Base-by-base conservation (phyloP, 768 basidiomycete species). In the Tulasnella sp. region DNA sequence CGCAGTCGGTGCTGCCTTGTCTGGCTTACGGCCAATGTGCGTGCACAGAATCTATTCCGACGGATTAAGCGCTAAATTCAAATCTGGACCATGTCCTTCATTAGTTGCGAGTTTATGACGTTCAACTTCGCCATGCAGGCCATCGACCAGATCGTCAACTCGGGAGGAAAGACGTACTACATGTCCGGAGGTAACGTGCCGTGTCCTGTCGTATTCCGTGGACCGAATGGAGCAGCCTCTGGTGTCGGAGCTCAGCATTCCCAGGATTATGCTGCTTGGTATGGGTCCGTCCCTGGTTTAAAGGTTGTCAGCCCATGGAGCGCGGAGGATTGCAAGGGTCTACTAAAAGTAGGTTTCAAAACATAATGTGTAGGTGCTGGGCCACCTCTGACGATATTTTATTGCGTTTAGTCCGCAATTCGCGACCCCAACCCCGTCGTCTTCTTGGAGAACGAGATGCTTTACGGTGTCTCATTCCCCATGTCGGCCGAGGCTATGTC, bases 61-160 rank as follows among this genome's bases (percentile, higher is more conserved):
- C 2, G 15, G 30, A 63, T 30, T 59, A 50, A 62, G 45, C n/a
- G 52, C 60, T 56, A 44, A 15, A 32, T 21, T 61, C 45, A 63
- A 23, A n/a, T 48, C 34, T 38, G 34, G 34, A 5, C 34, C 15
- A n/a, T n/a, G n/a, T 38, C 11, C 27, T 32, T 66, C 43, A 41
- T 30, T 61, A 92, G 89, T 68, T 97, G 94, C 80, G 95, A 98
- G 78, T 99, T 97, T 78, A 98, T 97, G 95, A 98, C 95, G 15
- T 98, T 95, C 80, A 98, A 99, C 80, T 98, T 99, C 71, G 95
- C 95, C 65, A 99, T 98, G 95, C 92, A 94, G 75, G 94, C 96
- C 61, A 98, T 99, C 72, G 96, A 99, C 76, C 96, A 99, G 70
- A 99, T 99, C 64, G 92, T 99, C 74, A 99, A 99, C 80, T 98